Evolutionary conservation across 345 rosid genomes (phyloP).

Genomic region (Acer saccharum): DNA sequence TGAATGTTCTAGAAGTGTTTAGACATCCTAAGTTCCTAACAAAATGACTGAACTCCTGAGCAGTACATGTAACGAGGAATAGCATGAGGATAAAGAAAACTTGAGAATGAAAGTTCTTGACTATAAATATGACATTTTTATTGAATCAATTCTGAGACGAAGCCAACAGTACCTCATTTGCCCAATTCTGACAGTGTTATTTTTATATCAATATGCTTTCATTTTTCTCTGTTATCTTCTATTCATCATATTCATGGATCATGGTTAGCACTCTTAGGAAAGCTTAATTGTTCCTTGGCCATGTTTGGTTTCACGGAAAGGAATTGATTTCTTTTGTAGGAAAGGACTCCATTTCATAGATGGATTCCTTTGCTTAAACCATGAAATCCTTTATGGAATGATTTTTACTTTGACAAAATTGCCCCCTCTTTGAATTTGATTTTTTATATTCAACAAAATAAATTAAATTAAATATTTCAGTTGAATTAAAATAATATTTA

Average conservation of each 20-base stretch:
- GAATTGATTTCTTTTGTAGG: no score
- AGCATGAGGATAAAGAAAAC: not conserved
- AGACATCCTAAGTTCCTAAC: not conserved
- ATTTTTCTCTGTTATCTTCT: constrained; percentile 2
- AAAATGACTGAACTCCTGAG: not conserved
- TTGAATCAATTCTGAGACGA: not conserved
- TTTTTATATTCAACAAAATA: no score
- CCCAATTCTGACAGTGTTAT: not conserved
- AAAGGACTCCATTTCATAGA: no score
- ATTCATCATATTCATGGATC: not conserved
- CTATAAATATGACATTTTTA: not conserved
- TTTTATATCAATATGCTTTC: not conserved
- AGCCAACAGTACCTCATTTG: not conserved
- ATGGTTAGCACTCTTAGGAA: not conserved
- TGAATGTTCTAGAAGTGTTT: not conserved
- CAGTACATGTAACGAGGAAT: not conserved
- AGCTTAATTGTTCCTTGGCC: not conserved
- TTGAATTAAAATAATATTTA: no score
- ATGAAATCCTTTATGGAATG: no score
- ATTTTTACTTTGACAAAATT: no score
- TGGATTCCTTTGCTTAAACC: no score
- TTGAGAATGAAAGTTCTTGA: not conserved
- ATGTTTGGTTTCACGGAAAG: no score
- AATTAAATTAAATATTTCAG: no score
- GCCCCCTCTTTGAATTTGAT: no score